These are phyloP conservation scores for Pueraria montana DNA, from an alignment of 306 rosid genomes.

Conservation along the genomic window DNA sequence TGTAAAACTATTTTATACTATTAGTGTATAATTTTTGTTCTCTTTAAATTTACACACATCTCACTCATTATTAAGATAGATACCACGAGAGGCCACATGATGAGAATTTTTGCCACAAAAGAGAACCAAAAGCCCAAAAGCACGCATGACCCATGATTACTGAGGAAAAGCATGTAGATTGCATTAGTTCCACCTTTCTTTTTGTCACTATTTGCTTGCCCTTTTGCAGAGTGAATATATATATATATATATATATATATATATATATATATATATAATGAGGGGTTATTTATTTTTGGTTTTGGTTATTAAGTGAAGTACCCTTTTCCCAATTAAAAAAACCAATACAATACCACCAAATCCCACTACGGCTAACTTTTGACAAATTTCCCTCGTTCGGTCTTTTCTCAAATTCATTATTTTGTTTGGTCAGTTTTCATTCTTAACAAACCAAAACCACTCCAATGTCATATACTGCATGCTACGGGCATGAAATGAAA, in stretches of 20 bases:
- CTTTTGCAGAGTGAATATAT: conserved; percentile 55
- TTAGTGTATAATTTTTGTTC: no score
- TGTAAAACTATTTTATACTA: no score
- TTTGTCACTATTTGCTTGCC: conserved; percentile 72
- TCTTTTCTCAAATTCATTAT: conserved; percentile 23
- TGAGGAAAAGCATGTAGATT: conserved; percentile 36
- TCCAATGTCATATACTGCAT: conserved; percentile 36
- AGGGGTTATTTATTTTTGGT: conserved; percentile 23
- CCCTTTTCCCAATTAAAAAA: conserved; percentile 45
- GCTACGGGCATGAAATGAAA: conserved; percentile 20
- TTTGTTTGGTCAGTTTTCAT: conserved; percentile 40
- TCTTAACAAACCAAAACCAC: conserved; percentile 52
- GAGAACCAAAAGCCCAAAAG: conserved; percentile 35
- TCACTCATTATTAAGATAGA: not conserved
- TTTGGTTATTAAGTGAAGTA: conserved; percentile 40
- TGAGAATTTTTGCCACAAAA: not conserved
- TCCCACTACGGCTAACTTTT: conserved; percentile 72
- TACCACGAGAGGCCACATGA: not conserved
- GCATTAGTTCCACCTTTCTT: conserved; percentile 56
- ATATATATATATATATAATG: no score
- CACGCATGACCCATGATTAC: not conserved
- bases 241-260: no score
- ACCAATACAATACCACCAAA: conserved; percentile 57
- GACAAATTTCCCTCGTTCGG: conserved; percentile 40
- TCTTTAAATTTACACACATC: not conserved